These are phyloP conservation scores for Talaromyces rugulosus DNA, from an alignment of 2,329 filamentous ascomycete species.

Conservation along the genomic window DNA sequence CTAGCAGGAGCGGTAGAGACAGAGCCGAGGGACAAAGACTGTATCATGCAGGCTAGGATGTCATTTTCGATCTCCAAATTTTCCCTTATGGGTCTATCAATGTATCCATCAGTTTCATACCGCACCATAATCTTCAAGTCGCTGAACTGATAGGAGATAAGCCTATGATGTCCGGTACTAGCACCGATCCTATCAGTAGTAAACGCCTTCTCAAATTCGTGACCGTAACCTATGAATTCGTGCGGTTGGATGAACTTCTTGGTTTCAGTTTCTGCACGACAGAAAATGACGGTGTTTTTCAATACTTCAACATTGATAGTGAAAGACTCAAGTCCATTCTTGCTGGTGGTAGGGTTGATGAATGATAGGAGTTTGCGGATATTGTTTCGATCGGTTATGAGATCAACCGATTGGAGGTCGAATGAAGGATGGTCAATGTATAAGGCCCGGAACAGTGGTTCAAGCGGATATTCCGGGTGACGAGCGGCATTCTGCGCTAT, in stretches of 20 bases:
- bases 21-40: slow-evolving; percentile 22
- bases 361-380: slow-evolving; percentile 48
- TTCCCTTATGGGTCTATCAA: slow-evolving; percentile 15
- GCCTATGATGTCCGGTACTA: slow-evolving; percentile 45
- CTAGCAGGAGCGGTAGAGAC: slow-evolving; percentile 2
- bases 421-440: slow-evolving; percentile 33
- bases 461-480: slow-evolving; percentile 41
- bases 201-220: slow-evolving; percentile 44
- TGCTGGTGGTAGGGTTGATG: slow-evolving; percentile 25
- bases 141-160: slow-evolving; percentile 44
- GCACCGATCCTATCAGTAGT: slow-evolving; percentile 31
- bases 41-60: slow-evolving; percentile 21
- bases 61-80: background rate
- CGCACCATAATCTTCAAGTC: slow-evolving; percentile 40
- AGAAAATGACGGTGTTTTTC: slow-evolving; percentile 37
- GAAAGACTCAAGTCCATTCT: slow-evolving; percentile 30
- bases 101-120: slow-evolving; percentile 43
- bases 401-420: slow-evolving; percentile 34
- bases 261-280: slow-evolving; percentile 29
- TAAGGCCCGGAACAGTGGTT: slow-evolving; percentile 46
- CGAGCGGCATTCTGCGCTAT: slow-evolving; percentile 46
- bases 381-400: slow-evolving; percentile 47
- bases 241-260: slow-evolving; percentile 25
- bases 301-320: slow-evolving; percentile 40
- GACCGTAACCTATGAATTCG: slow-evolving; percentile 42